Conservation (phyloP, 768 basidiomycete genomes). For the Tricholoma sp. region DNA sequence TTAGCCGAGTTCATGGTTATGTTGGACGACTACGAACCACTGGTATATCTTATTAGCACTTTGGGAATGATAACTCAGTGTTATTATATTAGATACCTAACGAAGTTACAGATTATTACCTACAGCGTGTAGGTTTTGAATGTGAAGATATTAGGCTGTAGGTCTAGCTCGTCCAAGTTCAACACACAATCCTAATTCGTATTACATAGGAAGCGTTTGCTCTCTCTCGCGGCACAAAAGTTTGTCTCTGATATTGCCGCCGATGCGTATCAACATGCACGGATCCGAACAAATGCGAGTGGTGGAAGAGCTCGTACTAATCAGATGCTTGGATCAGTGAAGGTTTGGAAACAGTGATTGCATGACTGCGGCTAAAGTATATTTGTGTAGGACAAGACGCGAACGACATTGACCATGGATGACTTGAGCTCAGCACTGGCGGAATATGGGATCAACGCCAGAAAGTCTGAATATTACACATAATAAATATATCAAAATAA, state of each 20-base stretch:
- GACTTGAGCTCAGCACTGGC: slow-evolving; percentile 87
- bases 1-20: slow-evolving; percentile 91
- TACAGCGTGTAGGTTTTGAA: slow-evolving; percentile 94
- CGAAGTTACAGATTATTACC: slow-evolving; percentile 96
- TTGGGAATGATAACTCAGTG: not conserved
- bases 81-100: slow-evolving; percentile 72
- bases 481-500: slow-evolving; percentile 27
- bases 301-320: slow-evolving; percentile 65
- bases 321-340: slow-evolving; percentile 53
- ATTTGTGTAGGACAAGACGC: slow-evolving; percentile 69
- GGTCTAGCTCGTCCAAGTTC: slow-evolving; percentile 18
- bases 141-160: slow-evolving; percentile 91
- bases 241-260: slow-evolving; percentile 96
- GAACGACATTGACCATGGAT: slow-evolving; percentile 95
- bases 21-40: slow-evolving; percentile 94
- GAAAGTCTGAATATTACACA: slow-evolving; percentile 93
- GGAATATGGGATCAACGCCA: slow-evolving; percentile 94
- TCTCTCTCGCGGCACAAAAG: slow-evolving; percentile 95
- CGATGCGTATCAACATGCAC: slow-evolving; percentile 97
- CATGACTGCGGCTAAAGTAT: not conserved
- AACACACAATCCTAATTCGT: not conserved
- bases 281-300: slow-evolving; percentile 85
- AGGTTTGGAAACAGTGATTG: slow-evolving; percentile 37
- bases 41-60: slow-evolving; percentile 46
- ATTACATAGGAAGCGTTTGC: slow-evolving; percentile 73